Conservation (phyloP, 768 basidiomycete genomes). For the Dioszegia crocea region DNA sequence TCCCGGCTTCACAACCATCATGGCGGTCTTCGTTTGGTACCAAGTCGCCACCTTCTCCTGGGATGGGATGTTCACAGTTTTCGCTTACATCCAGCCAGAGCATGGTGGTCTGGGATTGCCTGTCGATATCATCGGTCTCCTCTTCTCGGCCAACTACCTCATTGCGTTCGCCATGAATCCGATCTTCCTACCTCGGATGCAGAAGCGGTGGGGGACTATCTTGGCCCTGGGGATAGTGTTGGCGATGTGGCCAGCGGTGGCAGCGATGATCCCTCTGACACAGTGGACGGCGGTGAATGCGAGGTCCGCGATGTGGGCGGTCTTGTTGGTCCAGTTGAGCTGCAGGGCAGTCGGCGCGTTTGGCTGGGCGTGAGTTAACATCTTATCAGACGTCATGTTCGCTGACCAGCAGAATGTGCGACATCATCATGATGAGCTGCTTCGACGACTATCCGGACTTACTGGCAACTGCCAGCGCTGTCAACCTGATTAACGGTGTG, state of each 20-base stretch:
- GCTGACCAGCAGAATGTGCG: conserved; percentile 10
- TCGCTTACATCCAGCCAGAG: conserved; percentile 21
- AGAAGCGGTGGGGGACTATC: conserved; percentile 16
- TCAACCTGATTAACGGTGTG: too few relatives aligned
- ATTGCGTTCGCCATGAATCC: conserved; percentile 26
- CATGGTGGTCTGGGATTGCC: conserved; percentile 35
- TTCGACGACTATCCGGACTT: conserved; percentile 39
- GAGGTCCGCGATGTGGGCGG: conserved; percentile 20
- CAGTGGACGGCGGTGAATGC: conserved; percentile 18
- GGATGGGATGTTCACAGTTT: conserved; percentile 32
- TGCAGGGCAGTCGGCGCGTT: conserved; percentile 16
- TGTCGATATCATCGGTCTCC: conserved; percentile 24
- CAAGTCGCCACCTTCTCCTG: conserved; percentile 21
- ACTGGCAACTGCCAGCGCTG: conserved; percentile 28
- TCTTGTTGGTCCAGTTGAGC: conserved; percentile 9
- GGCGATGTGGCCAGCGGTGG: conserved; percentile 13
- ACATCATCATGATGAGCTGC: conserved; percentile 14
- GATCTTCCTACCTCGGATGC: conserved; percentile 21
- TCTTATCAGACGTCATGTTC: neutral
- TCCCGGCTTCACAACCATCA: conserved; percentile 19
- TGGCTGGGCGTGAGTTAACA: conserved; percentile 28
- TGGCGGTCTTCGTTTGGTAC: conserved; percentile 16
- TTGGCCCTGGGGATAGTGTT: conserved; percentile 10
- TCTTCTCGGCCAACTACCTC: conserved; percentile 14
- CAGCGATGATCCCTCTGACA: conserved; percentile 24